A percentile compares a stretch with the other conserved stretches of the same genome.
Evolutionary conservation across 106 monocot species (phyloP).

Genomic region (Apostasia shenzhenica): DNA sequence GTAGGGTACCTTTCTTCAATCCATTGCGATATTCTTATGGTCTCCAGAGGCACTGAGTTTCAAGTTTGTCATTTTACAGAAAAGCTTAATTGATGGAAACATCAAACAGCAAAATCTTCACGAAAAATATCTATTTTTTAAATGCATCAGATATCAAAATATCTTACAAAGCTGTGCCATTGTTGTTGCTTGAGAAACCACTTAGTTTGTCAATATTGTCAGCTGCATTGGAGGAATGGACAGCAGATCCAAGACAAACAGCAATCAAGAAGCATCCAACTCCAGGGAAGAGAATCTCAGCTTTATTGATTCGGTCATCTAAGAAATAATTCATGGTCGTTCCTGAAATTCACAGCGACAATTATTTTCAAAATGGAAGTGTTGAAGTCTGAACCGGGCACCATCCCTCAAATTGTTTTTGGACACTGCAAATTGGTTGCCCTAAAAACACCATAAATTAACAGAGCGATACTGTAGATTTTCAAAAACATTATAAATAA

Average conservation of each 20-base stretch:
- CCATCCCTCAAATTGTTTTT: too few relatives aligned
- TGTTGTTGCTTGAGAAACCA: conserved; percentile 19
- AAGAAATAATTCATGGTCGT: conserved; percentile 70
- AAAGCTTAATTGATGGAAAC: background rate
- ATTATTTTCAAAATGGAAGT: too few relatives aligned
- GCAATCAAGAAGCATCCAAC: conserved; percentile 75
- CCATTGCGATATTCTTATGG: background rate
- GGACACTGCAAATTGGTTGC: too few relatives aligned
- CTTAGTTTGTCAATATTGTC: conserved; percentile 61
- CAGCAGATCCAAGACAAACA: conserved; percentile 68
- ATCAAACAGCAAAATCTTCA: too few relatives aligned
- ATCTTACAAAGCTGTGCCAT: conserved; percentile 3
- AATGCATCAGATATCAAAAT: background rate
- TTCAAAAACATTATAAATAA: too few relatives aligned
- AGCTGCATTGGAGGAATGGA: conserved; percentile 79
- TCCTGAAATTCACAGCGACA: background rate
- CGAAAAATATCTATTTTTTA: too few relatives aligned
- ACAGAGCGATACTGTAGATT: too few relatives aligned
- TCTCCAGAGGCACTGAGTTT: background rate
- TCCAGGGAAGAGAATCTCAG: conserved; percentile 79
- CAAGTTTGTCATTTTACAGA: background rate
- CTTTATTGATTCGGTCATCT: conserved; percentile 72
- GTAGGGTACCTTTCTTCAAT: background rate
- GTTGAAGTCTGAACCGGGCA: too few relatives aligned
- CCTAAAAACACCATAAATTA: too few relatives aligned